Evolutionary conservation across 306 rosid species (phyloP).

Genomic region (Dicorynia guianensis): DNA sequence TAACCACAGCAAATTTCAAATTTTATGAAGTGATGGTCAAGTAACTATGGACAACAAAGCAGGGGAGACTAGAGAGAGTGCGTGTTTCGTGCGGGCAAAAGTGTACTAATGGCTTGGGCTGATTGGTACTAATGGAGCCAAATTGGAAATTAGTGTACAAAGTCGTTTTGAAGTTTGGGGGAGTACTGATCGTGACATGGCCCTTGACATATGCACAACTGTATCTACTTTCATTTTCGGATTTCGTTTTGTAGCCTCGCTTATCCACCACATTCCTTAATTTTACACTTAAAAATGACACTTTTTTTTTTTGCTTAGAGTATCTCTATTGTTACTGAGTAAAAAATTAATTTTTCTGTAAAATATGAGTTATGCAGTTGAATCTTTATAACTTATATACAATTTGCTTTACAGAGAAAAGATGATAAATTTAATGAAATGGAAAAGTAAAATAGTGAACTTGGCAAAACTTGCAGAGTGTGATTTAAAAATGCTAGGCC

Average conservation of each 20-base stretch:
- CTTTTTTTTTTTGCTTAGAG: too few relatives aligned
- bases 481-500: too few relatives aligned
- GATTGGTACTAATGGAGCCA: constrained; percentile 10
- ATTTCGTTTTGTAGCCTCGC: constrained; percentile 18
- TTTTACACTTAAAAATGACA: too few relatives aligned
- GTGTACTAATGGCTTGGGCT: constrained; percentile 28
- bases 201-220: constrained; percentile 2
- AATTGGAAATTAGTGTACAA: constrained; percentile 35
- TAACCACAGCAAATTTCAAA: constrained; percentile 11
- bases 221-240: not conserved
- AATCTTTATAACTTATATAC: too few relatives aligned
- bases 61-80: constrained; percentile 11
- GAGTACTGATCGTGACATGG: constrained; percentile 29
- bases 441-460: too few relatives aligned
- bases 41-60: not conserved
- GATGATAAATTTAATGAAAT: too few relatives aligned
- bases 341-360: too few relatives aligned
- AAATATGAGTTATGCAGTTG: too few relatives aligned
- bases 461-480: too few relatives aligned
- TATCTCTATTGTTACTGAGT: too few relatives aligned
- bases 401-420: too few relatives aligned
- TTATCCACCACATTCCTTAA: constrained; percentile 26
- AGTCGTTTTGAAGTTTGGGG: constrained; percentile 21
- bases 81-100: constrained; percentile 54
- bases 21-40: constrained; percentile 29